Conservation (phyloP, 371 early-diverging fungal species). For the Parasitella parasitica region DNA sequence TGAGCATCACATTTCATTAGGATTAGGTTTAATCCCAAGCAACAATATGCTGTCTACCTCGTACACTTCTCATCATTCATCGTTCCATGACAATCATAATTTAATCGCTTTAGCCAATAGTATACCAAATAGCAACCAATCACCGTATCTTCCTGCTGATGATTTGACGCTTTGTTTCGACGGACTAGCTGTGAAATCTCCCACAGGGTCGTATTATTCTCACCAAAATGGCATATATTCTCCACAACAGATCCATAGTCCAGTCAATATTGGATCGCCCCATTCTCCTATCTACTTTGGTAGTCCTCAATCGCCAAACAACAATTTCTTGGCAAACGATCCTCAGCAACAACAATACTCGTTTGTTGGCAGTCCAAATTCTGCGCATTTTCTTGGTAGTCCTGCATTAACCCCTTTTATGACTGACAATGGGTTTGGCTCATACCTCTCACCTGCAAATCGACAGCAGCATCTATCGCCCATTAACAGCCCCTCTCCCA, state of each 20-base stretch:
- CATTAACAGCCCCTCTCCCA: conserved; percentile 13
- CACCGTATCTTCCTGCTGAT: conserved; percentile 8
- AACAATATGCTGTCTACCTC: conserved; percentile 4
- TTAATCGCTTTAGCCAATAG: conserved; percentile 10
- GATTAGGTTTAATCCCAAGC: neutral
- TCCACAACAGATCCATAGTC: conserved; percentile 11
- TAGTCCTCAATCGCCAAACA: conserved; percentile 4
- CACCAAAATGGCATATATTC: conserved; percentile 5
- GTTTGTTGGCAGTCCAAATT: conserved; percentile 9
- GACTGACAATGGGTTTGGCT: neutral
- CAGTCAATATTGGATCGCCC: conserved; percentile 13
- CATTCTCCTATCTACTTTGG: conserved; percentile 11
- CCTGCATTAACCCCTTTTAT: neutral
- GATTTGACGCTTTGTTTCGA: conserved; percentile 23
- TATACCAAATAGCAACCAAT: neutral
- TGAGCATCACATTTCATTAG: no score
- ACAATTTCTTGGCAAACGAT: conserved; percentile 5
- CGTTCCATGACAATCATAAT: conserved; percentile 1
- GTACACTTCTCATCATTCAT: conserved; percentile 2
- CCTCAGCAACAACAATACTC: neutral
- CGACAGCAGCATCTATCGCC: conserved; percentile 8
- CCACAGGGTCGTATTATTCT: conserved; percentile 15
- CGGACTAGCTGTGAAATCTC: conserved; percentile 21
- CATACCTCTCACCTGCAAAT: conserved; percentile 17
- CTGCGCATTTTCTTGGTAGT: conserved; percentile 12